phyloP scores from a whole-genome alignment of 352 stramenopile species.

The Pythium rhizo-oryzae region DNA sequence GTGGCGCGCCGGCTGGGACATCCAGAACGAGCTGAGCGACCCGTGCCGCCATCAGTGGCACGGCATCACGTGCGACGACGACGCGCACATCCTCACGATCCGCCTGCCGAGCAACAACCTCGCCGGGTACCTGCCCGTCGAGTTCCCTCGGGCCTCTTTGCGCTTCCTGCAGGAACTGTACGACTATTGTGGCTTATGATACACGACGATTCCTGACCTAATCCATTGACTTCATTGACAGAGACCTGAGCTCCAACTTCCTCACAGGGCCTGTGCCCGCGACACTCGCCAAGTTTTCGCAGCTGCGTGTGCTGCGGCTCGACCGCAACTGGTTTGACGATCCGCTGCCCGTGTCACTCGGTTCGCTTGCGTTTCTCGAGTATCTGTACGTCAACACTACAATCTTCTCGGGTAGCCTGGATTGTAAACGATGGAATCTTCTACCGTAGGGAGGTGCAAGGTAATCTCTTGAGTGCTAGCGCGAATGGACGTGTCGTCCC shows the following conservation, averaged over 20 bases:
- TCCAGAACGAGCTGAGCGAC: conserved; percentile 69
- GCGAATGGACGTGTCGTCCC: conserved; percentile 40
- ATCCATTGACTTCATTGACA: conserved; percentile 9
- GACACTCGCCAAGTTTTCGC: conserved; percentile 41
- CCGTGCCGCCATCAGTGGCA: conserved; percentile 74
- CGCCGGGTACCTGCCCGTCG: conserved; percentile 49
- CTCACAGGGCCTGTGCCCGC: conserved; percentile 50
- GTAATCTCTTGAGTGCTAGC: conserved; percentile 51
- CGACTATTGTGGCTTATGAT: too few relatives aligned
- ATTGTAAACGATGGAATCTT: too few relatives aligned
- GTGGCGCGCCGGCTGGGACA: conserved; percentile 58
- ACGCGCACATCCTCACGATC: conserved; percentile 56
- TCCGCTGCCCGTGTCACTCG: conserved; percentile 41
- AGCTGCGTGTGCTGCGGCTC: conserved; percentile 50
- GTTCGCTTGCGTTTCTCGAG: conserved; percentile 46
- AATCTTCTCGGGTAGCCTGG: too few relatives aligned
- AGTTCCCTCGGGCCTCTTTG: conserved; percentile 56
- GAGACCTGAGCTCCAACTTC: conserved; percentile 76
- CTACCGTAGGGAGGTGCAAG: conserved; percentile 43
- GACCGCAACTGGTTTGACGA: conserved; percentile 60
- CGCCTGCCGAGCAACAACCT: conserved; percentile 68
- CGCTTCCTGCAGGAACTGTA: conserved; percentile 60
- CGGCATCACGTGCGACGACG: conserved; percentile 58
- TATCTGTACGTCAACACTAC: too few relatives aligned
- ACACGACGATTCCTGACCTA: background rate